Evolutionary conservation across 768 basidiomycete genomes (phyloP).

Genomic region (Leccinum obscurum): DNA sequence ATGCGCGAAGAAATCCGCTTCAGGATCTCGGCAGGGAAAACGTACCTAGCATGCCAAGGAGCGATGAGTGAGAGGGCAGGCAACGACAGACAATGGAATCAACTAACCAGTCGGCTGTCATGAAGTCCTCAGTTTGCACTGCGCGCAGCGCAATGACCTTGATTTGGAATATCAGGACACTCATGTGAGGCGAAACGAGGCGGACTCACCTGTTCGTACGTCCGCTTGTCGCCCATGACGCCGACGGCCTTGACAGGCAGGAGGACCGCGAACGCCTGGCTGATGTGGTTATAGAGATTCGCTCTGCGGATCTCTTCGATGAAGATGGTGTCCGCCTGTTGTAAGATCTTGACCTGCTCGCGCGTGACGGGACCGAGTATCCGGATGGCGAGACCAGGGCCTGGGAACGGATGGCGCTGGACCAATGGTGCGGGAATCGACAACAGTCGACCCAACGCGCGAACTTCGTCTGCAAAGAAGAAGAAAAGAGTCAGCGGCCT

Average conservation of each 20-base stretch:
- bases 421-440: constrained; percentile 91
- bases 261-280: constrained; percentile 95
- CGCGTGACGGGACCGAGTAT: constrained; percentile 95
- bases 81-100: not conserved
- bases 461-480: constrained; percentile 78
- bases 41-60: constrained; percentile 59
- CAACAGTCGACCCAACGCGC: constrained; percentile 86
- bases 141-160: constrained; percentile 93
- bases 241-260: constrained; percentile 97
- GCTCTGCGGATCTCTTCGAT: constrained; percentile 97
- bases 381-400: constrained; percentile 96
- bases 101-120: constrained; percentile 96
- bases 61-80: constrained; percentile 12
- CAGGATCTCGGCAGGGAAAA: constrained; percentile 90
- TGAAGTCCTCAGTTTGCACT: constrained; percentile 98
- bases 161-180: constrained; percentile 4
- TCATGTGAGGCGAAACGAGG: not conserved
- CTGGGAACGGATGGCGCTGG: constrained; percentile 97
- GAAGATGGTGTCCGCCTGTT: constrained; percentile 93
- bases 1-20: constrained; percentile 93
- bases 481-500: not conserved
- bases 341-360: constrained; percentile 87
- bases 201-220: constrained; percentile 80
- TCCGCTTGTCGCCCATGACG: constrained; percentile 95
- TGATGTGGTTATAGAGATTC: constrained; percentile 88